Evolutionary conservation across 228 moss, liverwort and hornwort species (phyloP).

Genomic region (Sphagnum fallax): DNA sequence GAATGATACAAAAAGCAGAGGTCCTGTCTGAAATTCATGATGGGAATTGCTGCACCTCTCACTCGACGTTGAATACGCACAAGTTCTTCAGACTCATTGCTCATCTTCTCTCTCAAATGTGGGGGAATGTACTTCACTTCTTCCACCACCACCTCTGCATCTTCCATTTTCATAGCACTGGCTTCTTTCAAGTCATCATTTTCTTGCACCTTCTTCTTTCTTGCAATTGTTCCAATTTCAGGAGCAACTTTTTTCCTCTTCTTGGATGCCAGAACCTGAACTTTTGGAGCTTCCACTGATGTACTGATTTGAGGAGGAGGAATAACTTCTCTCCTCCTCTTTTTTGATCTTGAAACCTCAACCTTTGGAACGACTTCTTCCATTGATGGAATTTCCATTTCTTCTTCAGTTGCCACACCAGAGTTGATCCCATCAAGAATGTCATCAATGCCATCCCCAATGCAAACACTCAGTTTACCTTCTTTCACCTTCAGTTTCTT

Average conservation of each 20-base stretch:
- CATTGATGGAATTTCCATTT: neutral
- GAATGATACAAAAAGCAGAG: no score
- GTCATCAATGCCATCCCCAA: slow-evolving; percentile 50
- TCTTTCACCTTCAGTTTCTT: slow-evolving; percentile 61
- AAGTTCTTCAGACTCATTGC: slow-evolving; percentile 54
- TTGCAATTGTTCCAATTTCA: neutral
- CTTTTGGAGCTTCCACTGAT: neutral
- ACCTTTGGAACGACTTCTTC: neutral
- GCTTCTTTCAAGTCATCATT: neutral
- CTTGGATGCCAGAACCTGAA: neutral
- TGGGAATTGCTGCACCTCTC: slow-evolving; percentile 35
- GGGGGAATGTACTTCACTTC: slow-evolving; percentile 75
- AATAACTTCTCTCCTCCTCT: neutral
- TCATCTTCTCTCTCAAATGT: slow-evolving; percentile 61
- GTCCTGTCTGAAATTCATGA: no score
- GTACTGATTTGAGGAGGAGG: neutral
- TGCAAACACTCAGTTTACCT: slow-evolving; percentile 35
- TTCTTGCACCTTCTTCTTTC: neutral
- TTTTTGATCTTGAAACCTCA: neutral
- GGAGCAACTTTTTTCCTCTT: slow-evolving; percentile 1
- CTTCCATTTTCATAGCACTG: neutral
- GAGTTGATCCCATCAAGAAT: slow-evolving; percentile 49
- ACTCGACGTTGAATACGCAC: slow-evolving; percentile 72
- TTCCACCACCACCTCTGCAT: slow-evolving; percentile 8
- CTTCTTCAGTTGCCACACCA: slow-evolving; percentile 22